Evolutionary conservation across 768 basidiomycete genomes (phyloP).

Genomic region (Termitomyces sp.): DNA sequence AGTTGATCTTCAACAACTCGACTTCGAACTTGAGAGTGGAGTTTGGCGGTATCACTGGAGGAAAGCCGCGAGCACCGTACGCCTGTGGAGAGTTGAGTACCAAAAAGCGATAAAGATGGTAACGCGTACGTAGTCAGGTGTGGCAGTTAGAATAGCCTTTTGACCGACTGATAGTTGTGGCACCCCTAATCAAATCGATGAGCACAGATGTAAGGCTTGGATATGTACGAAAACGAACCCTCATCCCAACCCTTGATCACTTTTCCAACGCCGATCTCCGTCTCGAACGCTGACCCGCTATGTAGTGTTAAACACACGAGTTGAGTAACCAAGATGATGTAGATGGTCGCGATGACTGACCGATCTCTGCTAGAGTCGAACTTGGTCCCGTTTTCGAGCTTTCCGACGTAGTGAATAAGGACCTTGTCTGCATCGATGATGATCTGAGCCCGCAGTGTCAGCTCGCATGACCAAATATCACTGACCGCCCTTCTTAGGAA

Average conservation of each 20-base stretch:
- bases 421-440: constrained; percentile 51
- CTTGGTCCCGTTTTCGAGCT: constrained; percentile 50
- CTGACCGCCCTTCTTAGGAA: constrained; percentile 70
- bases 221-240: constrained; percentile 40
- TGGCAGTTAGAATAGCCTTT: constrained; percentile 61
- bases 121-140: constrained; percentile 72
- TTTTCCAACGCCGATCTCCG: constrained; percentile 71
- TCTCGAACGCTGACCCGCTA: constrained; percentile 59
- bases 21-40: constrained; percentile 78
- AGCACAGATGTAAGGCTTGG: constrained; percentile 2
- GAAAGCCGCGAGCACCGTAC: constrained; percentile 72
- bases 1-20: constrained; percentile 70
- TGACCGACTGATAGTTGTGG: constrained; percentile 70
- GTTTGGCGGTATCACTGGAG: constrained; percentile 75
- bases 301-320: constrained; percentile 7
- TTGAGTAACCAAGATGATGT: neutral
- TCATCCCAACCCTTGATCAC: constrained; percentile 93
- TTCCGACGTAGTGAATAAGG: constrained; percentile 77
- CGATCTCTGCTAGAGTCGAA: constrained; percentile 80
- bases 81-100: constrained; percentile 35
- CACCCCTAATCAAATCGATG: constrained; percentile 49
- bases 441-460: constrained; percentile 9
- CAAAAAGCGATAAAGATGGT: neutral
- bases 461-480: constrained; percentile 12
- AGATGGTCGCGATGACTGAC: constrained; percentile 33